These are phyloP conservation scores for Ambrosia hybrid DNA, from an alignment of 140 eudicot species.

Conservation along the genomic window DNA sequence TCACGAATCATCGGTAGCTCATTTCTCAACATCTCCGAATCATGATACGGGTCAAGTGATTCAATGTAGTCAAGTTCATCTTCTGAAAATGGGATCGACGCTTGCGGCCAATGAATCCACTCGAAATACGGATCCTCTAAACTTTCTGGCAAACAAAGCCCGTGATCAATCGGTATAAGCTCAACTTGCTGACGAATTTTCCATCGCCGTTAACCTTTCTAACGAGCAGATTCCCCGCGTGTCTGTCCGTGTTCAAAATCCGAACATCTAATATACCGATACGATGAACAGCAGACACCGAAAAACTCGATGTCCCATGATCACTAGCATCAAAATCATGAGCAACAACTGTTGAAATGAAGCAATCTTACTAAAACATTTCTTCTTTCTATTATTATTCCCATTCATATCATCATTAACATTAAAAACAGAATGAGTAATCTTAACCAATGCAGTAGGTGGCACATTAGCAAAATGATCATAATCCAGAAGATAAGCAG, in stretches of 20 bases:
- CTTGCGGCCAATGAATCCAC: constrained; percentile 99
- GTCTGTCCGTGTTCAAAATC: constrained; percentile 91
- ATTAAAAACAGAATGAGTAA: constrained; percentile 83
- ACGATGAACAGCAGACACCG: constrained; percentile 89
- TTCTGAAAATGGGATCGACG: constrained; percentile 90
- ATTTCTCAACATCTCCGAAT: constrained; percentile 58
- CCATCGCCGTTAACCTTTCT: constrained; percentile 53
- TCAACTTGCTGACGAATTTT: constrained; percentile 74
- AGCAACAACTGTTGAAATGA: constrained; percentile 79
- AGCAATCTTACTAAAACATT: constrained; percentile 72
- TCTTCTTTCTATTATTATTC: constrained; percentile 29
- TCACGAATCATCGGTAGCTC: constrained; percentile 98
- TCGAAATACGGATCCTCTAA: constrained; percentile 95
- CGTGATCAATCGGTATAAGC: constrained; percentile 90
- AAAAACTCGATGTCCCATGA: constrained; percentile 89
- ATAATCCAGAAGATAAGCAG: constrained; percentile 92
- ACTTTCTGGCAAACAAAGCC: constrained; percentile 93
- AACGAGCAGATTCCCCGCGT: constrained; percentile 84
- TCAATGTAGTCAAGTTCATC: constrained; percentile 83
- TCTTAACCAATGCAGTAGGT: constrained; percentile 85
- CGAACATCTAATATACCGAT: constrained; percentile 89
- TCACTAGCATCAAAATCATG: constrained; percentile 98
- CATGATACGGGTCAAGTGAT: constrained; percentile 65
- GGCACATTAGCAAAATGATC: constrained; percentile 86
- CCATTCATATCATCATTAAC: constrained; percentile 67